Conservation (phyloP, 331 rosid species). For the Malus hybrid region DNA sequence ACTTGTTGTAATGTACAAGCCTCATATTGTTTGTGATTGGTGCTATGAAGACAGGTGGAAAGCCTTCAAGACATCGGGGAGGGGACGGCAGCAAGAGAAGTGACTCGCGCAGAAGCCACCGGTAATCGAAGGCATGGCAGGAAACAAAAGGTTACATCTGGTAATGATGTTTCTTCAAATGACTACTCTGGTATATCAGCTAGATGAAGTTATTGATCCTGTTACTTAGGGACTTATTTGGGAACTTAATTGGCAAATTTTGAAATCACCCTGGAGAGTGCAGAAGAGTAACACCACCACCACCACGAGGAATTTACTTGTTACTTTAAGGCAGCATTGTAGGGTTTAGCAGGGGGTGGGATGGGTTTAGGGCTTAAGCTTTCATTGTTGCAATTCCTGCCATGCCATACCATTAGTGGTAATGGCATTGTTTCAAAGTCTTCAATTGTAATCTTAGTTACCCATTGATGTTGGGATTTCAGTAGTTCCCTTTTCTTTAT, state of each 20-base stretch:
- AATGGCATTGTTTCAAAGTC: neutral
- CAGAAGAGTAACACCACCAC: neutral
- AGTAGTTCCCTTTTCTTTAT: no score
- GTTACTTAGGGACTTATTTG: neutral
- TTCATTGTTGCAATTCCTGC: neutral
- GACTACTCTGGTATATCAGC: constrained; percentile 35
- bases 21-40: constrained; percentile 6
- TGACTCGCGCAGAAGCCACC: constrained; percentile 33
- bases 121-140: constrained; percentile 27
- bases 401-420: neutral
- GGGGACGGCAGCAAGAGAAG: constrained; percentile 35
- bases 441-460: neutral
- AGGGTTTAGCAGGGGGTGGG: neutral
- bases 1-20: neutral
- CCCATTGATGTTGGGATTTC: neutral
- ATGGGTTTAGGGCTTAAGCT: neutral
- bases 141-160: constrained; percentile 42
- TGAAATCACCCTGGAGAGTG: neutral
- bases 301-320: neutral
- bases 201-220: neutral
- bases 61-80: constrained; percentile 26
- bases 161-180: constrained; percentile 37
- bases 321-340: neutral
- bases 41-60: constrained; percentile 45
- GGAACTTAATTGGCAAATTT: neutral